Base-by-base conservation (phyloP, 306 rosid genomes). In the Ziziphus jujuba region DNA sequence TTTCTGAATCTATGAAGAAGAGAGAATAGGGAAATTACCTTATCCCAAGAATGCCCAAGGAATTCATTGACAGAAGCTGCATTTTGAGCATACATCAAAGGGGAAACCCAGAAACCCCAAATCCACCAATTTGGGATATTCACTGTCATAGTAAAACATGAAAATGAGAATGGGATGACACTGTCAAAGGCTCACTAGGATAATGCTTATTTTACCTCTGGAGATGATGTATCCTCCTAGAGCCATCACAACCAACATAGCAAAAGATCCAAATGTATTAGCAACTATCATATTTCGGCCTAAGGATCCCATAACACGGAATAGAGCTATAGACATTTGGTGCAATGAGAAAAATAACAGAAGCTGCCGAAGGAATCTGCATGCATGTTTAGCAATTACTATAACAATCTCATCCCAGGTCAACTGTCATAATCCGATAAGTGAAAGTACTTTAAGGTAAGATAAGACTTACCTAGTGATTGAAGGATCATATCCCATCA, bases 41-140 rank as follows among this genome's bases (percentile, higher is more conserved):
- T 90, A 66, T 84, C 80, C 99, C 99, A 95, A 67, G 97, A 83
- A 77, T 95, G 99, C 63, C 99, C 99, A 57, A 77, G 96, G 79
- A 95, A 95, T 81, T 95, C 99, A 77, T 95, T 90, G 44, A 84
- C 96, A 70, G 99, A 87, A 62, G 92, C 99, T 58, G 97, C 84
- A 80, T 84, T 87, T 77, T 95, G 99, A 51, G 92, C 92, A 80
- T 90, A 95, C 97, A 88, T 91, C 88, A 95, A 87, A 67, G 99
- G 99, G 72, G 99, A 95, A 83, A 91, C 50, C 96, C 96, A 95
- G 84, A 81, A 95, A 66, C 99, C 99, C 99, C 99, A 95, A 62
- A 95, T 80, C 99, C 99, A 95, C 99, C 99, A 95, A 50, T 45
- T 83, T 19, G 99, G 97, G 60, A 95, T 80, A 44, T 38, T 84